phyloP scores from a whole-genome alignment of 331 rosid species.

The Spiraea crenata region DNA sequence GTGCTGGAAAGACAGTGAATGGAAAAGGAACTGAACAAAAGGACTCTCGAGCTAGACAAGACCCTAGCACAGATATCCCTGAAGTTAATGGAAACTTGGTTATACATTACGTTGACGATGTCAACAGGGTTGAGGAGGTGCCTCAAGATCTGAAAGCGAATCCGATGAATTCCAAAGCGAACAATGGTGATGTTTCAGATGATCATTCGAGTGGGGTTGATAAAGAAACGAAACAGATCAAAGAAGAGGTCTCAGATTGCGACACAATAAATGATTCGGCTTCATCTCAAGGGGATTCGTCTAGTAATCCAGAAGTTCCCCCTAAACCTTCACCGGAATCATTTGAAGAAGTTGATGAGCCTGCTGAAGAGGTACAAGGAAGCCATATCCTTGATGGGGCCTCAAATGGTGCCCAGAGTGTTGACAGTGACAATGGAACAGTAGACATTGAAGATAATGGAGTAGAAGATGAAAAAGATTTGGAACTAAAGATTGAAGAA shows the following conservation, averaged over 20 bases:
- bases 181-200: constrained; percentile 45
- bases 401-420: constrained; percentile 40
- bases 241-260: constrained; percentile 71
- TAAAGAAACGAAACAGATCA: constrained; percentile 51
- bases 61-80: constrained; percentile 44
- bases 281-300: constrained; percentile 68
- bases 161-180: constrained; percentile 38
- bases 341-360: constrained; percentile 55
- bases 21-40: constrained; percentile 53
- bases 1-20: constrained; percentile 44
- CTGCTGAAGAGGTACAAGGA: constrained; percentile 41
- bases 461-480: constrained; percentile 32
- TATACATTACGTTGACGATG: constrained; percentile 64
- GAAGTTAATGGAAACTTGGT: constrained; percentile 58
- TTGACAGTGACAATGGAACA: constrained; percentile 42
- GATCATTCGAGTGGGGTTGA: constrained; percentile 55
- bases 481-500: constrained; percentile 55
- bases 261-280: constrained; percentile 63
- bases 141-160: constrained; percentile 43
- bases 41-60: constrained; percentile 38
- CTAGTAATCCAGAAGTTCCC: constrained; percentile 38
- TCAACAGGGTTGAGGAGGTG: constrained; percentile 57
- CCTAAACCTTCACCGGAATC: constrained; percentile 48
- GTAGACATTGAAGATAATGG: constrained; percentile 43
- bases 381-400: constrained; percentile 49